A percentile compares a stretch with the other conserved stretches of the same genome.
These are phyloP conservation scores for Backusella liffmaniae DNA, from an alignment of 192 early-diverging fungal species.

Conservation along the genomic window DNA sequence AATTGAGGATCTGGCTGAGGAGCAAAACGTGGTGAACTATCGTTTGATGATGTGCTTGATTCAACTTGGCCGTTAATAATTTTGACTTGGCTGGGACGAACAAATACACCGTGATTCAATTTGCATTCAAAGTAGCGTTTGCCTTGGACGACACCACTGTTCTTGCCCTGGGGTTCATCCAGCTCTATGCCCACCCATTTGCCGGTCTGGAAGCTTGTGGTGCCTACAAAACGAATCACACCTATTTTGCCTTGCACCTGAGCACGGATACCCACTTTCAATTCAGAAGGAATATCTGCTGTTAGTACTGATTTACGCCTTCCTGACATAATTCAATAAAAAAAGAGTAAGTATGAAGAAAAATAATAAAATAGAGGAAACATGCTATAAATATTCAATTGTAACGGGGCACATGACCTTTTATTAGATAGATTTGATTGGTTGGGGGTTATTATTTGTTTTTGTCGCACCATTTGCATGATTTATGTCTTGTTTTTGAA, in stretches of 20 bases:
- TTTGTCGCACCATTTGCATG: no score
- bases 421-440: no score
- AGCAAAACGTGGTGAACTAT: constrained; percentile 25
- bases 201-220: constrained; percentile 80
- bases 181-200: constrained; percentile 91
- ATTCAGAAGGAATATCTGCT: constrained; percentile 17
- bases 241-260: constrained; percentile 56
- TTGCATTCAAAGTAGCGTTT: constrained; percentile 77
- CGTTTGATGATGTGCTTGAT: not conserved
- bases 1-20: constrained; percentile 22
- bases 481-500: no score
- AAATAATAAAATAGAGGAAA: not conserved
- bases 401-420: no score
- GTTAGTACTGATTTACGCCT: not conserved
- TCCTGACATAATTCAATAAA: not conserved
- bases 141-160: constrained; percentile 73
- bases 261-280: constrained; percentile 41
- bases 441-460: no score
- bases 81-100: constrained; percentile 60
- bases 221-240: constrained; percentile 77
- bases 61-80: not conserved
- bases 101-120: constrained; percentile 74
- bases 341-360: not conserved
- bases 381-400: not conserved
- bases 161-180: constrained; percentile 69